These are phyloP conservation scores for Boletus reticulatus DNA, from an alignment of 768 basidiomycete species.

Conservation along the genomic window DNA sequence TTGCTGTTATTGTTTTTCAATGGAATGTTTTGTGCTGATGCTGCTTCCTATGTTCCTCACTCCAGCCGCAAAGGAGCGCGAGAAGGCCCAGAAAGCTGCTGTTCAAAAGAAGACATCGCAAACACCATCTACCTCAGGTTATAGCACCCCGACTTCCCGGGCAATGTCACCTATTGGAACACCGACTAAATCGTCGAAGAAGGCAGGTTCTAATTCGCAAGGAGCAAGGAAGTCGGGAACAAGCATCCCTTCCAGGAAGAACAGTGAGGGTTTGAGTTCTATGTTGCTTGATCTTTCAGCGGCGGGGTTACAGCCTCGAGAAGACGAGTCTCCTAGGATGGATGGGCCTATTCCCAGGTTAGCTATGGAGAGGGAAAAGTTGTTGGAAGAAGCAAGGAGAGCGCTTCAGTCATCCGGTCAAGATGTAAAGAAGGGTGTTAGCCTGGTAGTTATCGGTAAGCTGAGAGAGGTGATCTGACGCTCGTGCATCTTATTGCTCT, in stretches of 20 bases:
- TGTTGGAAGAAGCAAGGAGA: conserved; percentile 75
- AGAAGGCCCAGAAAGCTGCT: conserved; percentile 61
- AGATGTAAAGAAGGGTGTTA: conserved; percentile 66
- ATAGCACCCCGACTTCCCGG: conserved; percentile 40
- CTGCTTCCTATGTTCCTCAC: conserved; percentile 33
- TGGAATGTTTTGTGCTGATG: conserved; percentile 39
- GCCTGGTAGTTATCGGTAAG: conserved; percentile 90
- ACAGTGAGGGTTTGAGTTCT: conserved; percentile 43
- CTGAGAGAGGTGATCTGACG: not conserved
- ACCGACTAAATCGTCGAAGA: conserved; percentile 44
- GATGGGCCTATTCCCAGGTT: conserved; percentile 61
- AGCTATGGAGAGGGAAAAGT: conserved; percentile 70
- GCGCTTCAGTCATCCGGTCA: conserved; percentile 46
- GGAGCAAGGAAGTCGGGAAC: conserved; percentile 38
- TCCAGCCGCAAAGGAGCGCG: conserved; percentile 76
- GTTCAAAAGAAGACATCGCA: conserved; percentile 43
- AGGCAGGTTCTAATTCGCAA: conserved; percentile 30
- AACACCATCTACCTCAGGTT: conserved; percentile 36
- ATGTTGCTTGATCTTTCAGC: conserved; percentile 71
- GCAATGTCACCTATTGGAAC: conserved; percentile 42
- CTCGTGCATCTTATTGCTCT: conserved; percentile 8
- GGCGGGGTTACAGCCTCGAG: conserved; percentile 58
- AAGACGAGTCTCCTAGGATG: conserved; percentile 34
- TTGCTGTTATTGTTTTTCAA: conserved; percentile 30
- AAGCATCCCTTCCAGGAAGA: conserved; percentile 40